These are phyloP conservation scores for Aphanoascus verrucosus DNA, from an alignment of 2,329 filamentous ascomycete genomes.

Conservation along the genomic window DNA sequence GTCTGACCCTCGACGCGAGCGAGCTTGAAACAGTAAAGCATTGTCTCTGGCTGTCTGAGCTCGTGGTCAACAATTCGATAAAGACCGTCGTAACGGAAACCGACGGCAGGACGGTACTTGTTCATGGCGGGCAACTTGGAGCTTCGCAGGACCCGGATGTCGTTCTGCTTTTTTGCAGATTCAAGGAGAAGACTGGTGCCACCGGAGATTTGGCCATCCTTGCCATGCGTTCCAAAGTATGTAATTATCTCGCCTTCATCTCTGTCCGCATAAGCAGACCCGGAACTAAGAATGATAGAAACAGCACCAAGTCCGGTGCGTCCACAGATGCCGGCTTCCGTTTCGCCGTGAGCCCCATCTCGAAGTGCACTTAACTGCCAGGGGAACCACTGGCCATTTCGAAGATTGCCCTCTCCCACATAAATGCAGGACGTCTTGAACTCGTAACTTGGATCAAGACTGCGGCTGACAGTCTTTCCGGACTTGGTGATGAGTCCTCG, in stretches of 20 bases:
- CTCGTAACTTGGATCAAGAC: slow-evolving; percentile 6
- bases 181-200: slow-evolving; percentile 38
- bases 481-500: slow-evolving; percentile 12
- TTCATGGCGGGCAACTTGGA: slow-evolving; percentile 26
- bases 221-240: slow-evolving; percentile 43
- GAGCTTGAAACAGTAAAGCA: slow-evolving; percentile 41
- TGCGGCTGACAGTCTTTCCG: slow-evolving; percentile 11
- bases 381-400: slow-evolving; percentile 23
- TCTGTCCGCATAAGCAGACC: slow-evolving; percentile 37
- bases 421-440: slow-evolving; percentile 9
- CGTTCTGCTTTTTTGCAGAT: slow-evolving; percentile 27
- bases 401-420: slow-evolving; percentile 15
- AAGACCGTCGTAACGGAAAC: slow-evolving; percentile 49
- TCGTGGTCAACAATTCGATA: slow-evolving; percentile 39
- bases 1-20: slow-evolving; percentile 35
- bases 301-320: slow-evolving; percentile 38
- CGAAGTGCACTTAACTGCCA: slow-evolving; percentile 18
- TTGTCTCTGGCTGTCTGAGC: slow-evolving; percentile 31
- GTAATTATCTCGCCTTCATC: slow-evolving; percentile 42
- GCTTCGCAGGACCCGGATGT: slow-evolving; percentile 44
- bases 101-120: slow-evolving; percentile 36
- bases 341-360: slow-evolving; percentile 22
- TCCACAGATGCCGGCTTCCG: slow-evolving; percentile 39
- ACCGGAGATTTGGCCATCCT: slow-evolving; percentile 20
- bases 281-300: slow-evolving; percentile 43